Conservation (phyloP, 108 stramenopile genomes). For the Mediolabrus comicus region DNA sequence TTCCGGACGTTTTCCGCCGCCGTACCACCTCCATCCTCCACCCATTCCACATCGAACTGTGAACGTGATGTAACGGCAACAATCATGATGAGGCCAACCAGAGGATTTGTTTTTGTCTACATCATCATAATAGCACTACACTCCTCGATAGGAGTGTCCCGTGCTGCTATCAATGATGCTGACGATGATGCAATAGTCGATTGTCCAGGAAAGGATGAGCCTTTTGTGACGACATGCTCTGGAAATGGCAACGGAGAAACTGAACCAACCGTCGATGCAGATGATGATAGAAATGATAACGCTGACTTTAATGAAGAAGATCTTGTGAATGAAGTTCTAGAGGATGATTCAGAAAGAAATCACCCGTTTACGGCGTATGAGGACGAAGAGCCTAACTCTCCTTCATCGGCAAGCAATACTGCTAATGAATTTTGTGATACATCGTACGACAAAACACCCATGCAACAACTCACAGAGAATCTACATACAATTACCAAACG, state of each 20-base stretch:
- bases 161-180: background rate
- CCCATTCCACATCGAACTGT: no score
- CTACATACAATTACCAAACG: slow-evolving; percentile 1
- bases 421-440: background rate
- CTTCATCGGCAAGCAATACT: background rate
- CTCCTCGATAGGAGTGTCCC: background rate
- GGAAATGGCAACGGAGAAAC: background rate
- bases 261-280: background rate
- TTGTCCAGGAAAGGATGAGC: slow-evolving; percentile 28
- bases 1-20: no score
- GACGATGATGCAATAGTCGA: background rate
- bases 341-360: slow-evolving; percentile 7
- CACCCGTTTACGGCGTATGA: background rate
- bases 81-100: no score
- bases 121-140: background rate
- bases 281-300: background rate
- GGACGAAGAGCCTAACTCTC: background rate
- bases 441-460: background rate
- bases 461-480: slow-evolving; percentile 27
- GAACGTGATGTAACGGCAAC: no score
- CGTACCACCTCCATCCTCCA: no score
- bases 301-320: slow-evolving; percentile 17
- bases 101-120: background rate
- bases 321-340: slow-evolving; percentile 24
- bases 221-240: slow-evolving; percentile 41